phyloP scores from a whole-genome alignment of 345 rosid species.

The Linum lewisii region DNA sequence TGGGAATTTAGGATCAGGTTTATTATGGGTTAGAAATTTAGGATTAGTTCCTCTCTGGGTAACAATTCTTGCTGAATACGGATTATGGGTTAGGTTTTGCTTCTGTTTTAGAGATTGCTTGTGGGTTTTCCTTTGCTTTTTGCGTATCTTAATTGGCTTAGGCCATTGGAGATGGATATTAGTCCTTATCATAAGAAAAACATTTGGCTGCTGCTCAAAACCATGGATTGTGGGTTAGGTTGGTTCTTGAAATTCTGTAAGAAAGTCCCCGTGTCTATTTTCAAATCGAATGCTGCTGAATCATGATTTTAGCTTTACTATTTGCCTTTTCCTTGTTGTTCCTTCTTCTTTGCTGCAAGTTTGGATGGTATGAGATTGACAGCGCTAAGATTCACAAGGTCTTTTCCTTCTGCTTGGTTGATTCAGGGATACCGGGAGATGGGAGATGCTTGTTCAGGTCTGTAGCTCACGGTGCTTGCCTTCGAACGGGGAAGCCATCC shows the following conservation, averaged over 20 bases:
- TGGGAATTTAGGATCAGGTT: not conserved
- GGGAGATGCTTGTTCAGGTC: slow-evolving; percentile 72
- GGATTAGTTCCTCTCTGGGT: not conserved
- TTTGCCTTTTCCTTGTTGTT: not conserved
- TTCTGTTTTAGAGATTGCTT: not conserved
- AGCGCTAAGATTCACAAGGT: not conserved
- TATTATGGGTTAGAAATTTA: no score
- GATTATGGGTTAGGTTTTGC: slow-evolving; percentile 26
- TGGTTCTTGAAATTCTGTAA: no score
- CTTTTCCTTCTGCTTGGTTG: slow-evolving; percentile 1
- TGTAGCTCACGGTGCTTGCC: slow-evolving; percentile 44
- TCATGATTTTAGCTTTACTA: not conserved
- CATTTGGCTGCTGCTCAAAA: no score
- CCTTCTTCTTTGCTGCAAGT: not conserved
- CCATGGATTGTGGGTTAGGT: no score
- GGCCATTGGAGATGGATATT: no score
- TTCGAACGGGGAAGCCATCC: slow-evolving; percentile 44
- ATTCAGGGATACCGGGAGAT: slow-evolving; percentile 53
- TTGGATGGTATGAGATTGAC: not conserved
- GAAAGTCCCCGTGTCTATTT: no score
- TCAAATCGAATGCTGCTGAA: no score
- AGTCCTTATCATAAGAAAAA: no score
- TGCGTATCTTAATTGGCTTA: no score
- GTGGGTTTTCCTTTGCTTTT: no score
- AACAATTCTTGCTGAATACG: slow-evolving; percentile 10